A percentile compares a stretch with the other conserved stretches of the same genome.
These are phyloP conservation scores for Artemisia argyi DNA, from an alignment of 129 eudicot genomes.

Conservation along the genomic window DNA sequence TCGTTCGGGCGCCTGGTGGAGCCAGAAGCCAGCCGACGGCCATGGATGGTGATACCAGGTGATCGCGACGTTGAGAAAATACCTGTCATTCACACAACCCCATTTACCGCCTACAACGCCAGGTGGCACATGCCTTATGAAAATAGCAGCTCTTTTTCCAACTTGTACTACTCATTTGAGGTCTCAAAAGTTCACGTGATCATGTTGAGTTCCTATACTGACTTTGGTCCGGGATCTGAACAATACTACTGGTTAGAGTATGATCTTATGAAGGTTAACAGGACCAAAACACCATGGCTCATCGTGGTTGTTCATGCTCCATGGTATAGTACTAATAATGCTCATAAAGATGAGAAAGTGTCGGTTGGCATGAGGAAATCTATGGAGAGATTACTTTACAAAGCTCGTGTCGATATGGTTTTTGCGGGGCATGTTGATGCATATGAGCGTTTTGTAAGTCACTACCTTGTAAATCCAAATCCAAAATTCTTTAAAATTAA, in stretches of 20 bases:
- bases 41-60: conserved; percentile 93
- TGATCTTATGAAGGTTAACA: conserved; percentile 57
- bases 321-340: conserved; percentile 69
- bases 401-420: conserved; percentile 61
- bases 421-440: conserved; percentile 87
- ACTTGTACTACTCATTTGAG: conserved; percentile 70
- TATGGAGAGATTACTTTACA: conserved; percentile 60
- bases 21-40: conserved; percentile 65
- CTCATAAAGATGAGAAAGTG: conserved; percentile 64
- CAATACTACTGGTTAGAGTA: conserved; percentile 62
- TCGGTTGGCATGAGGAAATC: conserved; percentile 45
- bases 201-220: conserved; percentile 80
- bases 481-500: not conserved
- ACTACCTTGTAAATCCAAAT: not conserved
- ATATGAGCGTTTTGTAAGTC: conserved; percentile 71
- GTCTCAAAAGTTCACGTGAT: conserved; percentile 63
- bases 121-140: conserved; percentile 80
- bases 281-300: conserved; percentile 68
- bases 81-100: conserved; percentile 13
- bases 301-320: conserved; percentile 67
- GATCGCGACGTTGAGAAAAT: conserved; percentile 70
- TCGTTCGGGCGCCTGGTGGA: conserved; percentile 1
- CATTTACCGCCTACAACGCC: conserved; percentile 66
- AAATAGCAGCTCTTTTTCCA: conserved; percentile 63
- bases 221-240: conserved; percentile 46